A percentile compares a stretch with the other conserved stretches of the same genome.
These are phyloP conservation scores for Pachyrhizus erosus DNA, from an alignment of 306 rosid species.

Conservation along the genomic window DNA sequence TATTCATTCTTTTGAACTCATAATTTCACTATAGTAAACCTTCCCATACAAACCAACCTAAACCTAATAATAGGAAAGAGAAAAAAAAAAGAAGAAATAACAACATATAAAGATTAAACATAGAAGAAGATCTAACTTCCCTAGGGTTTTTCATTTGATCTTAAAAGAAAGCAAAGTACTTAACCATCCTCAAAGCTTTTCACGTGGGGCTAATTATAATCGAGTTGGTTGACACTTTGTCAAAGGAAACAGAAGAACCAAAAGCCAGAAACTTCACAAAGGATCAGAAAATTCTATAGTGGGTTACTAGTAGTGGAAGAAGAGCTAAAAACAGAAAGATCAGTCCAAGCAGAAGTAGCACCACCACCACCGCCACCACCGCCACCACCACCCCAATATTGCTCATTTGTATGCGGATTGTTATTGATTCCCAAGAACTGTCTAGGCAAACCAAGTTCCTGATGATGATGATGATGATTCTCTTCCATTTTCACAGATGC, in stretches of 20 bases:
- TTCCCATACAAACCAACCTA: constrained; percentile 52
- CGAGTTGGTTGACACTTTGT: constrained; percentile 22
- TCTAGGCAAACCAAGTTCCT: constrained; percentile 59
- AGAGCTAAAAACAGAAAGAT: constrained; percentile 66
- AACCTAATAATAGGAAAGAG: constrained; percentile 32
- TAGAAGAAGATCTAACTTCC: constrained; percentile 42
- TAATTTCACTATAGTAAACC: constrained; percentile 44
- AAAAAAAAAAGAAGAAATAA: neutral
- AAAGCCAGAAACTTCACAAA: constrained; percentile 43
- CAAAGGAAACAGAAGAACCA: constrained; percentile 37
- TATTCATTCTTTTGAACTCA: constrained; percentile 40
- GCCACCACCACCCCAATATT: constrained; percentile 59
- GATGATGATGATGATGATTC: constrained; percentile 25
- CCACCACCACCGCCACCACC: constrained; percentile 48
- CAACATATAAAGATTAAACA: constrained; percentile 23
- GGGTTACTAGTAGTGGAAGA: constrained; percentile 61
- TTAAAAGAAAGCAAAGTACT: constrained; percentile 40
- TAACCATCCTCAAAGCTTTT: constrained; percentile 38
- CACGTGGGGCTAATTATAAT: constrained; percentile 18
- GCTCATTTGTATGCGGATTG: constrained; percentile 44
- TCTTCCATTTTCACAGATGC: constrained; percentile 78
- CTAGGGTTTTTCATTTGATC: constrained; percentile 62
- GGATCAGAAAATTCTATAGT: constrained; percentile 37
- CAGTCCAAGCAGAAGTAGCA: constrained; percentile 63
- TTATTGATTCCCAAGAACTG: constrained; percentile 62